These are phyloP conservation scores for Colletotrichum sp. DNA, from an alignment of 2,329 filamentous ascomycete species.

Conservation along the genomic window DNA sequence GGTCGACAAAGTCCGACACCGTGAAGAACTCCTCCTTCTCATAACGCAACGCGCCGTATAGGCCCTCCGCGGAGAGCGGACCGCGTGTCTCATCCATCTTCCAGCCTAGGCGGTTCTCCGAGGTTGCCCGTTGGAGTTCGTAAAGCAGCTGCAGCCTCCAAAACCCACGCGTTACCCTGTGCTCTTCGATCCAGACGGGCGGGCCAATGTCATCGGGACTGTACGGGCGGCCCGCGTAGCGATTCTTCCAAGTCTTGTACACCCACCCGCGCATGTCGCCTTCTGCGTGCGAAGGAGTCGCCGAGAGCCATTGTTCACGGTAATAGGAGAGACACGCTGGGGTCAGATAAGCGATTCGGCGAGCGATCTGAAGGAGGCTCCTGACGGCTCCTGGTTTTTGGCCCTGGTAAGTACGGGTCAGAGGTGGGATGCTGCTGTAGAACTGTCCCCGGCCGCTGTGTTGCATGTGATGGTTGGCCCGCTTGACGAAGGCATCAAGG, in stretches of 20 bases:
- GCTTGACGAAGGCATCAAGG: neutral
- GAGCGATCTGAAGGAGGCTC: neutral
- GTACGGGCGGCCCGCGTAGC: neutral
- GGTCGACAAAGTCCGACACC: neutral
- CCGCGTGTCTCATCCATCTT: neutral
- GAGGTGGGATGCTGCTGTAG: neutral
- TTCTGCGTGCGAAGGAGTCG: neutral
- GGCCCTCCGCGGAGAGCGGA: neutral
- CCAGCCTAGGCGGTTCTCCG: neutral
- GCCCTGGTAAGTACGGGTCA: neutral
- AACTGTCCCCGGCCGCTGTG: neutral
- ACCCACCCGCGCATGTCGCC: neutral
- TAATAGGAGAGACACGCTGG: neutral
- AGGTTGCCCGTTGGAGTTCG: neutral
- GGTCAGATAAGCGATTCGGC: neutral
- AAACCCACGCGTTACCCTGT: neutral
- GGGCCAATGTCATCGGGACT: neutral
- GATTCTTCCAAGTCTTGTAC: neutral
- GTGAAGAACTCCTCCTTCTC: neutral
- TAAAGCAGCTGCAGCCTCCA: neutral
- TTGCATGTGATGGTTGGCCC: neutral
- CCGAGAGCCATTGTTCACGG: neutral
- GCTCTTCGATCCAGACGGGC: neutral
- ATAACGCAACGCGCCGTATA: neutral
- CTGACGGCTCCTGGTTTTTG: neutral